These are phyloP conservation scores for Podochytrium sp. DNA, from an alignment of 192 early-diverging fungal species.

Conservation along the genomic window DNA sequence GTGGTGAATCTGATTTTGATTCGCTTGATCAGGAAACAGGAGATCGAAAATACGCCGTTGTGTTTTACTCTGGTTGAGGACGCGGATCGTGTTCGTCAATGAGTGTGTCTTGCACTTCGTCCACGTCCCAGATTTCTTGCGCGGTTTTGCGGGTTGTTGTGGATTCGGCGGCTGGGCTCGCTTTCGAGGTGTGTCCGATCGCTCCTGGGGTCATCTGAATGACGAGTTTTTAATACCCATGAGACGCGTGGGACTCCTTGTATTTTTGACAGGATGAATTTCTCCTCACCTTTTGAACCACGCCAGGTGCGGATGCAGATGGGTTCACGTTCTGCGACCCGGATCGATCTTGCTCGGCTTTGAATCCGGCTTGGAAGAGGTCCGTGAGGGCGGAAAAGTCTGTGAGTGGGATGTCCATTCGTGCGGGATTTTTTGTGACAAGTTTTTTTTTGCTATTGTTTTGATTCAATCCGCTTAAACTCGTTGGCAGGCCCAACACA, in stretches of 20 bases:
- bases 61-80: slow-evolving; percentile 28
- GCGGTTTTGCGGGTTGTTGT: not conserved
- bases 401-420: slow-evolving; percentile 15
- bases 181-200: not conserved
- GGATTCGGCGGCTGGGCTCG: not conserved
- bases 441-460: too few species aligned
- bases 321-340: too few species aligned
- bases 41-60: not conserved
- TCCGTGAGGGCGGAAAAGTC: slow-evolving; percentile 22
- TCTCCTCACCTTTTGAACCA: slow-evolving; percentile 8
- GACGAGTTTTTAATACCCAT: too few species aligned
- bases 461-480: too few species aligned
- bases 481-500: too few species aligned
- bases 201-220: slow-evolving; percentile 23
- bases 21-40: too few species aligned
- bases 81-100: slow-evolving; percentile 16
- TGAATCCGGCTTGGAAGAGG: slow-evolving; percentile 20
- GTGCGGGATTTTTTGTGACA: too few species aligned
- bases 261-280: not conserved
- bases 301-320: not conserved
- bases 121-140: slow-evolving; percentile 34
- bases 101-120: slow-evolving; percentile 3
- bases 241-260: not conserved
- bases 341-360: not conserved
- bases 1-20: slow-evolving; percentile 13